A percentile compares a stretch with the other conserved stretches of the same genome.
These are phyloP conservation scores for Huntiella bhutanensis DNA, from an alignment of 2,329 filamentous ascomycete species.

Conservation along the genomic window DNA sequence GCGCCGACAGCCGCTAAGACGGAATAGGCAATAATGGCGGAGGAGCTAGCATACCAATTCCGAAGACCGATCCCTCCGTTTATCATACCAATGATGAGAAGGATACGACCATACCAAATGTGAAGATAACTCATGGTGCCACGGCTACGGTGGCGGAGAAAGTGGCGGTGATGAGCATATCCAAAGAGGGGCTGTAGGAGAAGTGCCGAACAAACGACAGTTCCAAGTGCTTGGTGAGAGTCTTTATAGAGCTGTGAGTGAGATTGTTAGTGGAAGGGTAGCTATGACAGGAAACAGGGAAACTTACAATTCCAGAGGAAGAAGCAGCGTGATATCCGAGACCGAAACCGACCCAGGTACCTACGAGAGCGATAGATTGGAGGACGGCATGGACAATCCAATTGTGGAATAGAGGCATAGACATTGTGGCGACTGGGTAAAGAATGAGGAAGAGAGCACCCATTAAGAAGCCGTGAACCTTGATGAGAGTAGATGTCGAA, in stretches of 20 bases:
- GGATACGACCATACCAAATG: conserved; percentile 40
- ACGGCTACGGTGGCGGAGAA: conserved; percentile 26
- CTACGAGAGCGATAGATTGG: conserved; percentile 33
- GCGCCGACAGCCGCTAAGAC: conserved; percentile 33
- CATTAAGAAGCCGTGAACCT: conserved; percentile 42
- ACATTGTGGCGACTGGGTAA: conserved; percentile 39
- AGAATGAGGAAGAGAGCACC: conserved; percentile 36
- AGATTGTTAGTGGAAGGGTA: conserved; percentile 3
- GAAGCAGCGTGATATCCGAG: conserved; percentile 32
- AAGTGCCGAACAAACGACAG: conserved; percentile 33
- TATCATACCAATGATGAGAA: conserved; percentile 39
- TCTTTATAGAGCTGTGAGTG: conserved; percentile 23
- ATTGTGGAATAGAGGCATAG: conserved; percentile 39
- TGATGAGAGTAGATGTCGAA: conserved; percentile 16
- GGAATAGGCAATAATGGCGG: conserved; percentile 33
- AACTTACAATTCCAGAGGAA: conserved; percentile 24
- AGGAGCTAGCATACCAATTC: conserved; percentile 23
- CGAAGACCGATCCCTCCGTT: conserved; percentile 45
- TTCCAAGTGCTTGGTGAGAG: conserved; percentile 37
- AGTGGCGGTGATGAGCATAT: conserved; percentile 36
- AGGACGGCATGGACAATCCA: conserved; percentile 38
- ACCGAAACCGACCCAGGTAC: conserved; percentile 42
- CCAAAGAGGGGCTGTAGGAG: conserved; percentile 40
- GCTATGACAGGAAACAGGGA: conserved; percentile 7
- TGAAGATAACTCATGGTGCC: conserved; percentile 35